Base-by-base conservation (phyloP, 305 asterid genomes). In the Solanum hybrid region DNA sequence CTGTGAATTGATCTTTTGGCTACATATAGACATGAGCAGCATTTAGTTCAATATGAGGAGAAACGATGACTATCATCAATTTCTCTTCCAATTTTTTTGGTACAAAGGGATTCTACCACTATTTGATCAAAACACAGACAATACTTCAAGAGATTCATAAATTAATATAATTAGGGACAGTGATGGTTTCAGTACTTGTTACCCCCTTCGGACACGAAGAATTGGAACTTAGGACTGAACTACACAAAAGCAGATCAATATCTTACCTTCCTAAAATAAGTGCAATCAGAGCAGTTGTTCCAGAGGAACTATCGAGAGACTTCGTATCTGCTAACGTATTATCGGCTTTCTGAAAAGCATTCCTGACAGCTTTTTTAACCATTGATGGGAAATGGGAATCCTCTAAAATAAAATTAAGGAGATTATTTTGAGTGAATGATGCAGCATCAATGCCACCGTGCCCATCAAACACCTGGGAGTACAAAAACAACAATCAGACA, bases 401-500 rank as follows among this genome's bases (percentile, higher is more conserved):
- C 93, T 96, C 98, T 24, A 92, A 72, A 69, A 96, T 96, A 80
- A 94, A 94, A 20, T 92, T 91, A 82, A 96, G 97, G 76, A 97
- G 93, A 89, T 96, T 96, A 89, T 92, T 92, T 89, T 91, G 95
- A 42, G 97, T 93, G 92, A 97, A 97, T 80, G 95, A 89, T n/a
- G 99, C 99, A 73, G 98, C 99, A 89, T 95, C 99, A 79, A 90
- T 93, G 37, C 99, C 99, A 34, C 98, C 98, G 87, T 97, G 99
- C 79, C 99, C 99, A 90, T 96, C 99, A 86, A 97, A 97, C 84
- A 97, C 99, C 99, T 97, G 94, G 86, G 91, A 88, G 79, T 56
- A 51, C 81, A 91, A 64, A 69, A 78, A 22, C 17, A 77, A 77
- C 10, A 35, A 78, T 78, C 10, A 78, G 31, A 22, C 2, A 56